Evolutionary conservation across 805 yeast species (phyloP), one percentile per base, ranked within the genome.

Genomic region (Ogataea pignaliae): DNA sequence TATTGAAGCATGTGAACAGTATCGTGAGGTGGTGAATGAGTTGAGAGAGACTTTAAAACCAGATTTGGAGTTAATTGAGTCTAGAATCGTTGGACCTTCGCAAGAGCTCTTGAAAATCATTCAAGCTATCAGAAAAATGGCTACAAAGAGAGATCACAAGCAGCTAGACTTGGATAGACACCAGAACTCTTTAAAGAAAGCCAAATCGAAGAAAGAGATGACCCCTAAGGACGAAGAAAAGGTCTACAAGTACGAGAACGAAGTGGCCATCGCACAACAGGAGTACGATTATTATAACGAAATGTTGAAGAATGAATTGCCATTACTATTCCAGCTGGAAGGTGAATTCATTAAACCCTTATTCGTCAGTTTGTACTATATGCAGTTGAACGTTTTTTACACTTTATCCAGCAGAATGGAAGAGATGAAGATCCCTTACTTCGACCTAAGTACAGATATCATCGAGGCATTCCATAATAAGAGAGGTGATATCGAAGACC

Each of bases 341-440:
- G 86, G 89, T 4, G 93, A 89, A 57, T 88, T 93, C 62, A 90
- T 93, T 61, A 84, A 82, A 60, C 99, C 99, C 15, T 72, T 93
- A 57, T 93, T 93, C 69, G 93, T 91, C 57, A 84, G 95, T 43
- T 83, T 93, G 66, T 93, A 93, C 69, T 93, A 81, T 74, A 93
- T 93, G 98, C 99, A 93, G 71, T 78, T 93, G 72, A 93, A 93
- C 71, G 88, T 93, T 45, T 93, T 90, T 66, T 93, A 93, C 75
- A 89, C 97, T 1, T 72, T 93, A 50, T 90, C 87, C 71, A 84
- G 77, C 60, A 79, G 86, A 57, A 87, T 91, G 88, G 96, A 91
- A 68, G 96, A 88, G 61, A 82, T 91, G 86, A 89, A 93, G 70
- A 93, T 93, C 53, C 97, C 97, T 13, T 93, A 93, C 69, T 93